Evolutionary conservation across 192 early-diverging fungal species (phyloP), one percentile per base, ranked within the genome.

Genomic region (Coemansia furcata): DNA sequence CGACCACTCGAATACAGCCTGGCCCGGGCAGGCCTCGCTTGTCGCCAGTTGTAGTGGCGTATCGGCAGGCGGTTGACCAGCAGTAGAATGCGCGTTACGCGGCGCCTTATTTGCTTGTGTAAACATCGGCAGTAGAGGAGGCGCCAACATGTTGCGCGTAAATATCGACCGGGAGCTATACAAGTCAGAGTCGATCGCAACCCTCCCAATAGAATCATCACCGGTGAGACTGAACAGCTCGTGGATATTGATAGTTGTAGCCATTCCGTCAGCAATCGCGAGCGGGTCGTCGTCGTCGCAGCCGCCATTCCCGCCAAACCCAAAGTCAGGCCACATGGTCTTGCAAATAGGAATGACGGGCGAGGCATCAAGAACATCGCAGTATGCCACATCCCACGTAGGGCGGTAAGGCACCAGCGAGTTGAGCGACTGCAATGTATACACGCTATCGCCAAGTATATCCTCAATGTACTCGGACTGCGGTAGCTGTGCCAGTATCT

Each of bases 341-440:
- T 73, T 81, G 63, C 79, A 81, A 15, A 81, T 81, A 2, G 79
- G 79, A 11, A 76, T 71, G 14, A 81, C 77, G 6, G 77, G 77
- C 4, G 72, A 80, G 30, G 69, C 69, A 32, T 80, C 77, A 4
- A 80, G 66, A 15, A 80, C 55, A 60, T 80, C 72, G 63, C 77
- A 80, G 55, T 80, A 80, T 23, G 69, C 47, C 47, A 66, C 68
- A 6, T 74, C 72, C 77, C 77, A 80, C 9, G 68, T 69, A 5
- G 77, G 77, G 9, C 44, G 58, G 39, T 68, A 80, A 1, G 77
- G 77, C 54, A 43, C 49, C 15, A 74, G 59, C 54, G 68, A 44
- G 33, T 43, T 42, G 19, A 80, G 66, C 7, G 68, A 54, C 62
- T 80, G 77, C 14, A 80, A 58, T 12, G 77, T 35, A 42, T 71